Conservation (phyloP, 1,284 basidiomycete species). For the Lentinula novae-zelandiae region DNA sequence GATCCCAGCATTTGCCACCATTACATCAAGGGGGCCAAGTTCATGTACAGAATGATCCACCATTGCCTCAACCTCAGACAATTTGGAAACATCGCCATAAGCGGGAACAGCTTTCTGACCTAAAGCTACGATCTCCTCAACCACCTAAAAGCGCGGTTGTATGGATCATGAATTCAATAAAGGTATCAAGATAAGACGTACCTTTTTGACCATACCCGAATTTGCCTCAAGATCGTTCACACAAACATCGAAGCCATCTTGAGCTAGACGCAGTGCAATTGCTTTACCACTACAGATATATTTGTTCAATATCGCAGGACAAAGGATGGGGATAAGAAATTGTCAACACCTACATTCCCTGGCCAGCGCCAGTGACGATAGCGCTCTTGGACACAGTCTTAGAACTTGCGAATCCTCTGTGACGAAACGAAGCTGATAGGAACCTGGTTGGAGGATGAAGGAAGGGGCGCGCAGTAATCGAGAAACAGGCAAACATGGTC, state of each 20-base stretch:
- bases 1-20: slow-evolving; percentile 18
- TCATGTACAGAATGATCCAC: slow-evolving; percentile 12
- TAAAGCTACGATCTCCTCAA: slow-evolving; percentile 11
- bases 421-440: not conserved
- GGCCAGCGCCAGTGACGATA: slow-evolving; percentile 12
- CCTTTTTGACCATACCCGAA: slow-evolving; percentile 4
- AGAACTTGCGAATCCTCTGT: not conserved
- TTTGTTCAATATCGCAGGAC: not conserved
- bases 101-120: slow-evolving; percentile 10
- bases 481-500: not conserved
- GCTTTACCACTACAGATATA: slow-evolving; percentile 8
- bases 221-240: slow-evolving; percentile 12
- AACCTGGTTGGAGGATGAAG: not conserved
- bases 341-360: slow-evolving; percentile 12
- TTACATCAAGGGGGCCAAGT: slow-evolving; percentile 12
- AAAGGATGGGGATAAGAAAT: too few relatives aligned
- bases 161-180: not conserved
- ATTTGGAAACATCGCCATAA: slow-evolving; percentile 14
- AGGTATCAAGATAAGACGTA: not conserved
- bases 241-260: slow-evolving; percentile 14
- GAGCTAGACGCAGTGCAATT: slow-evolving; percentile 12
- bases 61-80: slow-evolving; percentile 10
- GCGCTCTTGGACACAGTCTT: slow-evolving; percentile 3
- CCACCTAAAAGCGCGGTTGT: slow-evolving; percentile 1
- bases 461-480: not conserved